Evolutionary conservation across 768 basidiomycete genomes (phyloP), one percentile per base, ranked within the genome.

Genomic region (Hypholoma fasciculare): DNA sequence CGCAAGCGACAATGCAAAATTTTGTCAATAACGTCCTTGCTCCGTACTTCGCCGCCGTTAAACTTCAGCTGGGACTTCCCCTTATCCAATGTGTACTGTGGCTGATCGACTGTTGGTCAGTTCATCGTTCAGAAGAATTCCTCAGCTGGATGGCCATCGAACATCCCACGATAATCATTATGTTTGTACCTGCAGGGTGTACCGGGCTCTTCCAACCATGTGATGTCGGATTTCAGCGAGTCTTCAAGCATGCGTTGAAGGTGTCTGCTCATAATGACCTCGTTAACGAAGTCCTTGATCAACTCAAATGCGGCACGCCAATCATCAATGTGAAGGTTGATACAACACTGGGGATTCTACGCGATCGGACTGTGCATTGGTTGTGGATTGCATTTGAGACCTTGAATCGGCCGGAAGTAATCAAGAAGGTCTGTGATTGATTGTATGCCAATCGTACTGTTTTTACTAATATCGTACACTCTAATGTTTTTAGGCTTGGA

Each of bases 161-260:
- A 0, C 72, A 76, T 52, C 70, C 70, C 7, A 67, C 34, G 1
- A 76, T 76, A 50, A 63, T 73, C 16, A 3, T 76, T 12, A 49
- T 61, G 19, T 77, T 63, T 52, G 65, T 78, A n/a, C 75, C 74
- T 8, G 74, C 67, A 14, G 70, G 72, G 1, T 71, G 67, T 54
- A 77, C 76, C 0, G 66, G 72, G 9, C 53, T 73, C 9, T 57
- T 49, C 7, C 73, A 74, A 59, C 70, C 72, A 9, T 71, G 67
- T 38, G 72, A 78, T 62, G 71, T 76, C 20, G 73, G 76, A 2
- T 70, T 76, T 37, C 78, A 79, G 61, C 63, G 70, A 0, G 65
- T 66, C 11, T 58, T 79, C 58, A 80, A 80, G 57, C 67, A 63
- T 4, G 68, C 71, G 5, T 65, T 73, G 20, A 67, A 67, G 27